Conservation (phyloP, 441 rosid species). For the Mallotus repandus region DNA sequence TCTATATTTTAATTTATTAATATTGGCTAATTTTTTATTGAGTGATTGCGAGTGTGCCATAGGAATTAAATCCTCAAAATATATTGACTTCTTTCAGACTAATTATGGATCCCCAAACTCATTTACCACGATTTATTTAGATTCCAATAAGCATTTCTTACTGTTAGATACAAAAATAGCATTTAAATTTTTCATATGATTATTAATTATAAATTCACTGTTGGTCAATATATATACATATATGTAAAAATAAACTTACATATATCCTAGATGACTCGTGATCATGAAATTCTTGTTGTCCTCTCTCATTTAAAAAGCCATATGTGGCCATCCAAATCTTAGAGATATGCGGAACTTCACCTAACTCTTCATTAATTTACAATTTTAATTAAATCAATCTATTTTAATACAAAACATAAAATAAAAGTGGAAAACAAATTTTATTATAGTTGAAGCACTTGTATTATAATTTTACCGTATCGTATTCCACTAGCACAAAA, state of each 20-base stretch:
- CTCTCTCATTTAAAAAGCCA: background rate
- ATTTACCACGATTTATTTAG: too few relatives aligned
- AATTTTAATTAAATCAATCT: background rate
- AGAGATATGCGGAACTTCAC: background rate
- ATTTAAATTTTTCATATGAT: background rate
- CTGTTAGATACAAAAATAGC: background rate
- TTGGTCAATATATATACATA: too few relatives aligned
- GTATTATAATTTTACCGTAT: background rate
- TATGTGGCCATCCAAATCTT: background rate
- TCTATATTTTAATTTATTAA: too few relatives aligned
- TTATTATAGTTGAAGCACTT: background rate
- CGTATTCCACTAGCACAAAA: conserved; percentile 2
- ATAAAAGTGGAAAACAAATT: too few relatives aligned
- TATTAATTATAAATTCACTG: too few relatives aligned
- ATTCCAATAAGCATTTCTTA: background rate
- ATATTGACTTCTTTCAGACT: too few relatives aligned
- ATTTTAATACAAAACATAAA: background rate
- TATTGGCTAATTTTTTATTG: too few relatives aligned
- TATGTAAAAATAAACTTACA: background rate
- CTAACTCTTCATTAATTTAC: background rate
- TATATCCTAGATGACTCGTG: background rate
- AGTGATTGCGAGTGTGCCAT: too few relatives aligned
- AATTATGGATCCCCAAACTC: too few relatives aligned
- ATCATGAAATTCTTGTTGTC: background rate
- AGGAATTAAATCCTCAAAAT: too few relatives aligned